Percentiles rank a stretch among this genome's conserved stretches.
phyloP scores from a whole-genome alignment of 2,329 filamentous ascomycete genomes.

The Aureobasidium sp. region DNA sequence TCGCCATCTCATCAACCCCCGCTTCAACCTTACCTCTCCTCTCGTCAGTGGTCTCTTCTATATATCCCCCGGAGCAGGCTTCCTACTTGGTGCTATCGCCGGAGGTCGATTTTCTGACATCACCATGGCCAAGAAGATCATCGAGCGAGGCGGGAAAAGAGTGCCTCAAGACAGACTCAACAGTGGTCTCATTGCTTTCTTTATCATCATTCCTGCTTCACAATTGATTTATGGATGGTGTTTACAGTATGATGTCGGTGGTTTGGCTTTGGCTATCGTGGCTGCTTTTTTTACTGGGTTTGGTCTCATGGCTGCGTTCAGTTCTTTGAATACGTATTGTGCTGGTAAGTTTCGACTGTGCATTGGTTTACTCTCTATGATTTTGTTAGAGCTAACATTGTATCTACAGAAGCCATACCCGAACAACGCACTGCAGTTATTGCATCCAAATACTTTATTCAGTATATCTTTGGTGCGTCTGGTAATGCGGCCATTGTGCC shows the following conservation, averaged over 20 bases:
- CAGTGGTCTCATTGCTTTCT: constrained; percentile 45
- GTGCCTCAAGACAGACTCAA: constrained; percentile 59
- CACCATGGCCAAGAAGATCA: constrained; percentile 55
- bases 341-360: constrained; percentile 26
- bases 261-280: constrained; percentile 52
- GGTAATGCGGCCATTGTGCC: constrained; percentile 62
- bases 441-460: constrained; percentile 66
- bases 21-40: constrained; percentile 56
- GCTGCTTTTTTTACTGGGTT: constrained; percentile 63
- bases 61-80: constrained; percentile 59
- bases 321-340: constrained; percentile 66
- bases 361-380: neutral
- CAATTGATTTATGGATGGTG: constrained; percentile 60
- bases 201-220: constrained; percentile 44
- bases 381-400: neutral
- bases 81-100: constrained; percentile 55
- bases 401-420: constrained; percentile 57
- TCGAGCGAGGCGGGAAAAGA: constrained; percentile 45
- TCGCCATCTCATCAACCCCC: constrained; percentile 62
- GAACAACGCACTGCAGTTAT: constrained; percentile 56
- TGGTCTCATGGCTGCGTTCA: constrained; percentile 63
- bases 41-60: constrained; percentile 62
- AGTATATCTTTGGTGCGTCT: constrained; percentile 62
- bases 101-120: constrained; percentile 60
- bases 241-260: constrained; percentile 42